Percentiles rank a stretch among this genome's conserved stretches.
Conservation (phyloP, 371 early-diverging fungal genomes). For the Apophysomyces elegans region DNA sequence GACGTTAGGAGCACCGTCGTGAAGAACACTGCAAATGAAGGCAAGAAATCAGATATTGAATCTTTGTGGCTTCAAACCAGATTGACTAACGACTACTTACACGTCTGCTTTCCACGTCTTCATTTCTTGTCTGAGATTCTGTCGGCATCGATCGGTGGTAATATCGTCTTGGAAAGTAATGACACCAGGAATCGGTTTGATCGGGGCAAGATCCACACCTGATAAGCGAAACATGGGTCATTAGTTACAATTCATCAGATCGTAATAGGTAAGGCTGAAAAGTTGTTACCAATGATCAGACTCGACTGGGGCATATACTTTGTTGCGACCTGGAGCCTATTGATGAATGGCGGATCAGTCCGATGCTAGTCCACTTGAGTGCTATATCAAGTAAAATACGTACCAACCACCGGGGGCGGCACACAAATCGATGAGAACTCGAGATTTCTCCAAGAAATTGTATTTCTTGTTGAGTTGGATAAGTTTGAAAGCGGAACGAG, state of each 20-base stretch:
- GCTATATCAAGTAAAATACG: slow-evolving; percentile 18
- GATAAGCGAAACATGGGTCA: slow-evolving; percentile 11
- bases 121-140: slow-evolving; percentile 83
- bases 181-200: slow-evolving; percentile 97
- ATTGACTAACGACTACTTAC: slow-evolving; percentile 56
- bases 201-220: slow-evolving; percentile 98
- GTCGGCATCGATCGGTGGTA: slow-evolving; percentile 93
- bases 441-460: slow-evolving; percentile 91
- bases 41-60: background rate
- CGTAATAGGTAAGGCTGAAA: slow-evolving; percentile 1
- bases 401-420: slow-evolving; percentile 99
- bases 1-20: slow-evolving; percentile 99
- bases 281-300: slow-evolving; percentile 82
- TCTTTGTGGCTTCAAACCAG: background rate
- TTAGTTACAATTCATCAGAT: background rate
- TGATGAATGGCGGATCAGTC: background rate
- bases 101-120: slow-evolving; percentile 99
- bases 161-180: slow-evolving; percentile 98
- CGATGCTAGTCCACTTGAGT: background rate
- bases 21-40: slow-evolving; percentile 75
- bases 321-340: slow-evolving; percentile 90
- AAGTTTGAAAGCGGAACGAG: slow-evolving; percentile 99
- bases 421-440: slow-evolving; percentile 98
- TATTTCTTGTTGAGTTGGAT: slow-evolving; percentile 99
- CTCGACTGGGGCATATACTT: slow-evolving; percentile 96